These are phyloP conservation scores for Acacia pycnantha DNA, from an alignment of 331 rosid genomes.

Conservation along the genomic window DNA sequence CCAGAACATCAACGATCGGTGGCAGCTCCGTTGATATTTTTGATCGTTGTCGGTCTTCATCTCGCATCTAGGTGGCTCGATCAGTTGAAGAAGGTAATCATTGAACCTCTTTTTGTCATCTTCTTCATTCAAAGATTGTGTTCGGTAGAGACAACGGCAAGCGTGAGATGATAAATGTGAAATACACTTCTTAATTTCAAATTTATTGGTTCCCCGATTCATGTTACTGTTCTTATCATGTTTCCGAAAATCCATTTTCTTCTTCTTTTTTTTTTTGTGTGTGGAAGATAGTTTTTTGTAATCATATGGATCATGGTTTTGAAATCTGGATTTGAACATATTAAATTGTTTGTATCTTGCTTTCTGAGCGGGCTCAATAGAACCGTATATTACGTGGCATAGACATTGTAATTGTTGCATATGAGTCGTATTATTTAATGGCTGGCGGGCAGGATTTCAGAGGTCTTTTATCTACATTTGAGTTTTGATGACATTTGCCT, in stretches of 20 bases:
- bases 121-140: background rate
- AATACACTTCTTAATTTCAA: background rate
- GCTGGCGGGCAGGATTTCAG: background rate
- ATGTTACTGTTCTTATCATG: background rate
- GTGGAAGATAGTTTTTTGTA: background rate
- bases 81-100: slow-evolving; percentile 50
- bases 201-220: background rate
- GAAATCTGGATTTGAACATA: background rate
- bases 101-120: background rate
- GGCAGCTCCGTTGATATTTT: slow-evolving; percentile 63
- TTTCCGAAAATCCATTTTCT: background rate
- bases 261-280: background rate
- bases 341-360: background rate
- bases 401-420: background rate
- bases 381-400: background rate
- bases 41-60: slow-evolving; percentile 57
- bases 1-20: slow-evolving; percentile 41
- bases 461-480: background rate
- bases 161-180: background rate
- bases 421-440: background rate
- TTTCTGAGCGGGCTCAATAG: background rate
- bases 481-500: background rate
- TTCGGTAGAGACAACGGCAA: background rate
- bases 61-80: slow-evolving; percentile 55
- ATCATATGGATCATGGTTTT: background rate